These are phyloP conservation scores for Venturia nashicola DNA, from an alignment of 2,329 filamentous ascomycete species.

Conservation along the genomic window DNA sequence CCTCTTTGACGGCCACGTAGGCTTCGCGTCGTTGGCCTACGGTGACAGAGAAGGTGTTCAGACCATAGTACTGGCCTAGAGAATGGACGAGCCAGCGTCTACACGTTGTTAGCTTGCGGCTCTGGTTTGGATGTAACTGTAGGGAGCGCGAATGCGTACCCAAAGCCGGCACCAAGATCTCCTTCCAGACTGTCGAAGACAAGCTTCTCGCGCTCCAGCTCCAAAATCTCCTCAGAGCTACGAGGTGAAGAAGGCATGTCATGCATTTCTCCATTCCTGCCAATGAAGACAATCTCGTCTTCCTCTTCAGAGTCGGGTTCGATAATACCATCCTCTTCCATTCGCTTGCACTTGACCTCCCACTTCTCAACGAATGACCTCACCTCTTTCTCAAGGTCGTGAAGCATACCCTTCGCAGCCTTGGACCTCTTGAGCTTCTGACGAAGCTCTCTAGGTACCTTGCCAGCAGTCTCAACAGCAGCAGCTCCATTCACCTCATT, in stretches of 20 bases:
- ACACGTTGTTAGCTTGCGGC: constrained; percentile 8
- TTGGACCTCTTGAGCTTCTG: constrained; percentile 36
- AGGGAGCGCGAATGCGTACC: constrained; percentile 40
- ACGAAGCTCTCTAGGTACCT: constrained; percentile 10
- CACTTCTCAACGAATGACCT: constrained; percentile 57
- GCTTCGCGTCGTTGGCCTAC: constrained; percentile 63
- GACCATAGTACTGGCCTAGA: constrained; percentile 83
- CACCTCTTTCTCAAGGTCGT: constrained; percentile 75
- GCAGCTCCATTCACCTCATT: neutral
- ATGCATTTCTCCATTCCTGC: constrained; percentile 49
- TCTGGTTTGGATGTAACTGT: neutral
- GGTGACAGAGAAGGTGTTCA: constrained; percentile 56
- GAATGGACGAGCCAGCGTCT: constrained; percentile 89
- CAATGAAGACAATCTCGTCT: constrained; percentile 88
- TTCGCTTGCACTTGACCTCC: neutral
- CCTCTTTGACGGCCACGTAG: constrained; percentile 61
- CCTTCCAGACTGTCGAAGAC: constrained; percentile 70
- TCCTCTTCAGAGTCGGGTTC: constrained; percentile 42
- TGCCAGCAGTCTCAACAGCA: constrained; percentile 1
- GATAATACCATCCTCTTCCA: constrained; percentile 26
- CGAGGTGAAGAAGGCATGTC: constrained; percentile 37
- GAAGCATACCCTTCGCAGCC: constrained; percentile 67
- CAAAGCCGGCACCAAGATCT: constrained; percentile 68
- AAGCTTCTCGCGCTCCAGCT: constrained; percentile 50
- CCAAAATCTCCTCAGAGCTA: constrained; percentile 35